Conservation (phyloP, 495 filamentous ascomycete genomes). For the Aspergillus nanangensis region DNA sequence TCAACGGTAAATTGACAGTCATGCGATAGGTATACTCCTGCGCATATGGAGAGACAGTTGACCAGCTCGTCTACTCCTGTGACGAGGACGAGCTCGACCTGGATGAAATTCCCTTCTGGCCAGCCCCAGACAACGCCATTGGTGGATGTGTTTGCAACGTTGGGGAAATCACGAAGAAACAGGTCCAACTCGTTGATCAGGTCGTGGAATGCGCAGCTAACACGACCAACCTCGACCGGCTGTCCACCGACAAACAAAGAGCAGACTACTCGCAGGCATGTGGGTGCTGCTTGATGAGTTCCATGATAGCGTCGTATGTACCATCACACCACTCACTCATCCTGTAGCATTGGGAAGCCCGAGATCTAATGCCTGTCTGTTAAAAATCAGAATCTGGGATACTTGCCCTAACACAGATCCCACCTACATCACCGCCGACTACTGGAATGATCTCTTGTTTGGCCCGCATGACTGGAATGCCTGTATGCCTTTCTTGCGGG, state of each 20-base stretch:
- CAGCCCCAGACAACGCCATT: background rate
- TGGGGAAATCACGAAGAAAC: background rate
- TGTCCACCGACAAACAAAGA: background rate
- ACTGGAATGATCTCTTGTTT: too few species aligned
- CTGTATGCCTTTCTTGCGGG: too few species aligned
- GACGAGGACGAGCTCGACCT: background rate
- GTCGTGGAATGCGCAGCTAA: background rate
- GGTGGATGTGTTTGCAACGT: background rate
- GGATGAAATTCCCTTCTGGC: background rate
- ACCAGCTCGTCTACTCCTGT: background rate
- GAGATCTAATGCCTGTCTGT: too few species aligned
- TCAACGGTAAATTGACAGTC: background rate
- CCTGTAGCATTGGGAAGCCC: too few species aligned
- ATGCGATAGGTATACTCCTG: background rate
- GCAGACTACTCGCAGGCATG: background rate
- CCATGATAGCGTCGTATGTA: constrained; percentile 1
- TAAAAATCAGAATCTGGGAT: too few species aligned
- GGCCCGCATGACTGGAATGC: too few species aligned
- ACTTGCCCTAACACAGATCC: too few species aligned
- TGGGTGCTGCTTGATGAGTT: background rate
- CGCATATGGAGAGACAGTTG: background rate
- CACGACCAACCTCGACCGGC: background rate
- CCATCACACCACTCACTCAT: background rate
- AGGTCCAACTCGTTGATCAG: background rate
- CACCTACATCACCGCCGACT: too few species aligned